Base-by-base conservation (phyloP, 257 asterid species). In the Solanum clarkiae region DNA sequence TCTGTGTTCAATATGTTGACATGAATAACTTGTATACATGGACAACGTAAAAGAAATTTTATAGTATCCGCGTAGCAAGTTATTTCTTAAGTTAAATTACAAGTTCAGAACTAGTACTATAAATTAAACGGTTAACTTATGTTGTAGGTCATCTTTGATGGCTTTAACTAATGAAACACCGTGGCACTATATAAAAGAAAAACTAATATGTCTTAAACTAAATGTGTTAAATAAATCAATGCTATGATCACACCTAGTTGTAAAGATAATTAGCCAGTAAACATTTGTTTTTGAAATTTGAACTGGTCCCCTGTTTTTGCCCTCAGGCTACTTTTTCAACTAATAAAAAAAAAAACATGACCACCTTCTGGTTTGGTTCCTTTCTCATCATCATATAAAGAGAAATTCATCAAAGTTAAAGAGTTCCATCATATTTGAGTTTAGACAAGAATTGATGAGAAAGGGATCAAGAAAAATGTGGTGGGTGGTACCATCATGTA, bases 391-490 rank as follows among this genome's bases (percentile, higher is more conserved):
- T 56, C 36, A 57, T 85, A 42, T 29, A 54, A n/a, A 74, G 44
- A 74, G 22, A 40, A 84, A 47, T 54, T 49, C 74, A 42, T 2
- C 44, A 26, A 24, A 63, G 32, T 84, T 32, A 32, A 32, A 32
- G 36, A 36, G 40, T 36, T 36, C 24, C 75, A 66, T 70, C 62
- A 63, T 51, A 74, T 36, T 45, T 8, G 47, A 49, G 62, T 44
- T 59, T 18, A 10, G 59, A 71, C 22, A 44, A 14, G 36, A 26
- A 29, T 77, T 47, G 71, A 90, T 87, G 90, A 90, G 88, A 63
- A 89, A 87, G 84, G 89, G 88, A 1, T 80, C 87, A 47, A 82
- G 82, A 14, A 87, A 85, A 81, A 92, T 93, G 97, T 88, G 93
- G 95, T 89, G 93, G 91, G 85, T 71, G 59, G 90, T 86, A 70